Percentiles rank a stretch among this genome's conserved stretches.
These are phyloP conservation scores for Trichoderma reesei DNA, from an alignment of 495 filamentous ascomycete species.

Conservation along the genomic window DNA sequence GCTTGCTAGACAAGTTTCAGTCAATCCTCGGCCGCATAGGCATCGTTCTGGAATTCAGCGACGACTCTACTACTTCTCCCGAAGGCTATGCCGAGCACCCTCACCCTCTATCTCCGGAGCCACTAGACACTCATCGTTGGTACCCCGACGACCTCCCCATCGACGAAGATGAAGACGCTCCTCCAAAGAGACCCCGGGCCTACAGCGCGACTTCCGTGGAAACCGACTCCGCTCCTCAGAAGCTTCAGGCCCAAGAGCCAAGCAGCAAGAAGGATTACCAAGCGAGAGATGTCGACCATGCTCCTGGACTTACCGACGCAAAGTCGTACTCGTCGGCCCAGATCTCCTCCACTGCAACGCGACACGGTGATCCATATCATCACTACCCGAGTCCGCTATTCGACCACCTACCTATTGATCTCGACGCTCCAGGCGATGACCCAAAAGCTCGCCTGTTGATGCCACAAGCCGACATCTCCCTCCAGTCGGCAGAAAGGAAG, in stretches of 20 bases:
- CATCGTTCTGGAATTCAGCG: slow-evolving; percentile 55
- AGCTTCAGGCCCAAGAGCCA: background rate
- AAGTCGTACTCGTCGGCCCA: background rate
- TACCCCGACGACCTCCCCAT: background rate
- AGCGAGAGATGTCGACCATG: background rate
- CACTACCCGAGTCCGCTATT: background rate
- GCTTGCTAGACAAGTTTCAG: slow-evolving; percentile 58
- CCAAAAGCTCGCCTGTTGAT: background rate
- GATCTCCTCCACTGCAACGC: background rate
- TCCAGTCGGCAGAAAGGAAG: background rate
- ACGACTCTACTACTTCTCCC: slow-evolving; percentile 16
- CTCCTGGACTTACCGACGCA: background rate
- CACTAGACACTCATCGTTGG: background rate
- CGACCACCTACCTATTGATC: background rate
- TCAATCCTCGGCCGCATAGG: slow-evolving; percentile 52
- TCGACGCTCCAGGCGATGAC: background rate
- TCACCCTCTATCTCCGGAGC: background rate
- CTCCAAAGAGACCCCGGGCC: background rate
- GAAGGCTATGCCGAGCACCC: background rate
- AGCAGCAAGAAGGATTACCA: background rate
- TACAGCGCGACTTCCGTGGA: background rate
- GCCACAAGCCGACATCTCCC: background rate
- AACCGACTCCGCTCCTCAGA: background rate
- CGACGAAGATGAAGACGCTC: background rate
- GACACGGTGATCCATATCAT: background rate